Evolutionary conservation across 208 protist species (phyloP).

Genomic region (Trypanosoma vivax): DNA sequence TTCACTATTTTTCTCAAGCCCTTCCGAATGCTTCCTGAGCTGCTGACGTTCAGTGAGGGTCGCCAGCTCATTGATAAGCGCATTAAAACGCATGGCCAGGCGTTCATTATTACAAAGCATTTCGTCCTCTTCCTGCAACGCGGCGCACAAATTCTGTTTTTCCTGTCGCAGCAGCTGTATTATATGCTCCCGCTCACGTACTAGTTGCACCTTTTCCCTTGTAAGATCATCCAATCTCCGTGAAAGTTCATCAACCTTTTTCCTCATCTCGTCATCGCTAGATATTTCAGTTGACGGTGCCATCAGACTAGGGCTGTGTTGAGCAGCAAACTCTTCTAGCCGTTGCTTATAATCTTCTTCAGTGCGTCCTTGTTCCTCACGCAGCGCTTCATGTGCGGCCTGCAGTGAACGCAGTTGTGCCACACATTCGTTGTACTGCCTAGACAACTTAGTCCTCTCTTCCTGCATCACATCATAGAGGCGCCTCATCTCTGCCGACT

Average conservation of each 20-base stretch:
- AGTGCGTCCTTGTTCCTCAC: not conserved
- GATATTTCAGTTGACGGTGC: not conserved
- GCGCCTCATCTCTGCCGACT: too few relatives aligned
- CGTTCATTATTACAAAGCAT: conserved; percentile 1
- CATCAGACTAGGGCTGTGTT: too few relatives aligned
- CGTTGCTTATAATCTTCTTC: not conserved
- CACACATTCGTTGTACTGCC: not conserved
- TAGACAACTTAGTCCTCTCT: not conserved
- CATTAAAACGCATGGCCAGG: not conserved
- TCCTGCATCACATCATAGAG: conserved; percentile 4
- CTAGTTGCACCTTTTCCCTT: not conserved
- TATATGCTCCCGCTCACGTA: conserved; percentile 8
- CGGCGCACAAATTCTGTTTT: not conserved
- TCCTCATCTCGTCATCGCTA: not conserved
- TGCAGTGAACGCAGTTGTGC: conserved; percentile 4
- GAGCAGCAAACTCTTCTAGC: not conserved
- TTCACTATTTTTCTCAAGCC: too few relatives aligned
- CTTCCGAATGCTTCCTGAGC: not conserved
- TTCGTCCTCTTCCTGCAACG: conserved; percentile 9
- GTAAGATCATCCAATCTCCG: not conserved
- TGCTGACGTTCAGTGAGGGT: not conserved
- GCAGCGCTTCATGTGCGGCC: not conserved
- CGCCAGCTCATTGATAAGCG: conserved; percentile 6
- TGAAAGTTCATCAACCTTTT: not conserved
- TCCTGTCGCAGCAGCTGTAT: not conserved